These are phyloP conservation scores for Phyllosticta citrichinensis DNA, from an alignment of 2,329 filamentous ascomycete genomes.

Conservation along the genomic window DNA sequence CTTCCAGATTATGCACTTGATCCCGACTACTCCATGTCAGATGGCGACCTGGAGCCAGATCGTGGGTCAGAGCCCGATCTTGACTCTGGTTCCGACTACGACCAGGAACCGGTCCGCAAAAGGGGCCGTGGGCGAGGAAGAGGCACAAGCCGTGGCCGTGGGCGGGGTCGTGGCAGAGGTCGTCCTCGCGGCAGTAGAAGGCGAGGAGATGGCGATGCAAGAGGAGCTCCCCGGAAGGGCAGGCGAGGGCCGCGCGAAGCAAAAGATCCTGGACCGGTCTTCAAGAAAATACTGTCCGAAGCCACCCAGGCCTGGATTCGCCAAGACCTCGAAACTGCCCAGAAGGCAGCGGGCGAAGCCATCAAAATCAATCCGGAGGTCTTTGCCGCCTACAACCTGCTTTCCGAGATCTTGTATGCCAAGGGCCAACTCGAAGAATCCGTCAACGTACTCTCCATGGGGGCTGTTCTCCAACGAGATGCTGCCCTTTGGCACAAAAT, in stretches of 20 bases:
- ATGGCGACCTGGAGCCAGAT: slow-evolving; percentile 15
- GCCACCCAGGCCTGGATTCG: slow-evolving; percentile 60
- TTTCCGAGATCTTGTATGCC: slow-evolving; percentile 48
- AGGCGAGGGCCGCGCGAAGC: slow-evolving; percentile 41
- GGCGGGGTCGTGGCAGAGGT: slow-evolving; percentile 17
- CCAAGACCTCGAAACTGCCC: slow-evolving; percentile 45
- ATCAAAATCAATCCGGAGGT: slow-evolving; percentile 48
- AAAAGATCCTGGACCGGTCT: slow-evolving; percentile 59
- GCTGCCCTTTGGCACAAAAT: slow-evolving; percentile 48
- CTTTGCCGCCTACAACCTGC: slow-evolving; percentile 49
- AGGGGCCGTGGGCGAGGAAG: slow-evolving; percentile 8
- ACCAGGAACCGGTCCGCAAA: not conserved
- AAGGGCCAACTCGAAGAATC: slow-evolving; percentile 48
- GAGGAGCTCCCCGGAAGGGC: slow-evolving; percentile 17
- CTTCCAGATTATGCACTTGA: slow-evolving; percentile 23
- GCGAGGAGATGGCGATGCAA: slow-evolving; percentile 4
- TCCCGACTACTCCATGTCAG: slow-evolving; percentile 26
- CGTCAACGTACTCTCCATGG: slow-evolving; percentile 46
- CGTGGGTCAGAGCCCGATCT: slow-evolving; percentile 1
- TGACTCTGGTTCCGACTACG: slow-evolving; percentile 6
- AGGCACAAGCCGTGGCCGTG: slow-evolving; percentile 13
- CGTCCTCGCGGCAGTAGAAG: not conserved
- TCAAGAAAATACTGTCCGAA: slow-evolving; percentile 55
- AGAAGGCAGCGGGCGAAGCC: slow-evolving; percentile 23
- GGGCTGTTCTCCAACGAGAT: slow-evolving; percentile 48